phyloP scores from a whole-genome alignment of 1,139 yeast species.

The Meyerozyma elateridarum region DNA sequence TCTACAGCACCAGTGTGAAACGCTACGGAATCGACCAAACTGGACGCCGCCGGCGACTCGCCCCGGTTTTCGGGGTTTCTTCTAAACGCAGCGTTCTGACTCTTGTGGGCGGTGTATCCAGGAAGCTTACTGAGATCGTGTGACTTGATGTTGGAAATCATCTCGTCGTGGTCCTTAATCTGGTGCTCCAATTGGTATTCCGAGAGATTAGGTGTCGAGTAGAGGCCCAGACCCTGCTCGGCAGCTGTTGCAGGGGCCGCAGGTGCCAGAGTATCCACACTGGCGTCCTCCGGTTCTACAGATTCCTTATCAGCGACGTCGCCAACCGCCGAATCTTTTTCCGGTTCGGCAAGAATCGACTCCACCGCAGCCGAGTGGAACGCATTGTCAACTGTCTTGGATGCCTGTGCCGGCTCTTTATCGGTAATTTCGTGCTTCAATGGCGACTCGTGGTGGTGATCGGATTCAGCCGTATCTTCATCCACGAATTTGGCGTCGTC shows the following conservation, averaged over 20 bases:
- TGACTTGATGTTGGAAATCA: conserved; percentile 32
- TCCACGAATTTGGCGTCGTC: conserved; percentile 33
- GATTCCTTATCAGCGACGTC: background rate
- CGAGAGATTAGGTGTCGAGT: conserved; percentile 45
- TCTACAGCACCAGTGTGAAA: conserved; percentile 8
- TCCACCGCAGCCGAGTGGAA: background rate
- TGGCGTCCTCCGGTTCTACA: conserved; percentile 6
- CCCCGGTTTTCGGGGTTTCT: background rate
- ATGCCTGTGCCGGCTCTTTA: background rate
- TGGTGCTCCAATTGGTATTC: conserved; percentile 43
- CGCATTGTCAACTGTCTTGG: background rate
- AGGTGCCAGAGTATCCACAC: conserved; percentile 2
- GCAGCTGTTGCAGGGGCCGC: conserved; percentile 9
- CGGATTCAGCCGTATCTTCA: background rate
- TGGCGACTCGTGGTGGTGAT: background rate
- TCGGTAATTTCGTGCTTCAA: background rate
- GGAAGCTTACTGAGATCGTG: conserved; percentile 21
- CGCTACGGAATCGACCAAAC: conserved; percentile 3
- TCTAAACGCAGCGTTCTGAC: background rate
- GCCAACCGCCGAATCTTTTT: background rate
- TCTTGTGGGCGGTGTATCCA: conserved; percentile 2
- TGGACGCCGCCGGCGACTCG: background rate
- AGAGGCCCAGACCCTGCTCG: conserved; percentile 10
- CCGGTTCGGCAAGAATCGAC: background rate
- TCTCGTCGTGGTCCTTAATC: conserved; percentile 34